A percentile compares a stretch with the other conserved stretches of the same genome.
phyloP scores from a whole-genome alignment of 768 basidiomycete genomes.

The Dentipellis sp. region DNA sequence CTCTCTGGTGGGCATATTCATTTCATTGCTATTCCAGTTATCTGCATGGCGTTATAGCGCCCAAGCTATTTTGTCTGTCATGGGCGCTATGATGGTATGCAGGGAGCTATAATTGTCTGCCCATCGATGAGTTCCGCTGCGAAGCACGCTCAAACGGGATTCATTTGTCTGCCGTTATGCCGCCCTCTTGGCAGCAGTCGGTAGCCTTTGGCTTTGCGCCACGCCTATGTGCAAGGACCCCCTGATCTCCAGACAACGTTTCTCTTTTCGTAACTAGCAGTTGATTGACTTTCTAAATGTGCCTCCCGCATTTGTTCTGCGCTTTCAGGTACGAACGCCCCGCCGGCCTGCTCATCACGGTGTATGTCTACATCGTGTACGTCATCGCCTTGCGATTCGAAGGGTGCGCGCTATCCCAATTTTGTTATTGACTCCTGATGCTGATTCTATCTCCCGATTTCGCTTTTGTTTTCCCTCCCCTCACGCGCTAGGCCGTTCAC shows the following conservation, averaged over 20 bases:
- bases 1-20: constrained; percentile 61
- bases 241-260: too few species aligned
- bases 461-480: constrained; percentile 21
- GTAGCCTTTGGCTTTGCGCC: too few species aligned
- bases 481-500: constrained; percentile 45
- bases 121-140: too few species aligned
- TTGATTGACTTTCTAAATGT: background rate
- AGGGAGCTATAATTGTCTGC: background rate
- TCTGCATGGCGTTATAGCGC: too few species aligned
- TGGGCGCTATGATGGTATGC: background rate
- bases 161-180: too few species aligned
- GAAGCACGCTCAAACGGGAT: too few species aligned
- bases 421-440: background rate
- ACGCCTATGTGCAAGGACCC: too few species aligned
- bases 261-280: background rate
- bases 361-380: constrained; percentile 81
- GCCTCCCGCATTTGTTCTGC: background rate
- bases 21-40: too few species aligned
- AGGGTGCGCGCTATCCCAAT: constrained; percentile 49
- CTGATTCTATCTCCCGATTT: background rate
- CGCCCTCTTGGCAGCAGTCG: too few species aligned
- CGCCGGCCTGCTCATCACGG: constrained; percentile 70
- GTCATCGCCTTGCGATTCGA: constrained; percentile 78
- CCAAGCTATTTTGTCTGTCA: background rate
- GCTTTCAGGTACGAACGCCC: constrained; percentile 70